Conservation (phyloP, 2,329 filamentous ascomycete genomes). For the Thielaviopsis musarum region DNA sequence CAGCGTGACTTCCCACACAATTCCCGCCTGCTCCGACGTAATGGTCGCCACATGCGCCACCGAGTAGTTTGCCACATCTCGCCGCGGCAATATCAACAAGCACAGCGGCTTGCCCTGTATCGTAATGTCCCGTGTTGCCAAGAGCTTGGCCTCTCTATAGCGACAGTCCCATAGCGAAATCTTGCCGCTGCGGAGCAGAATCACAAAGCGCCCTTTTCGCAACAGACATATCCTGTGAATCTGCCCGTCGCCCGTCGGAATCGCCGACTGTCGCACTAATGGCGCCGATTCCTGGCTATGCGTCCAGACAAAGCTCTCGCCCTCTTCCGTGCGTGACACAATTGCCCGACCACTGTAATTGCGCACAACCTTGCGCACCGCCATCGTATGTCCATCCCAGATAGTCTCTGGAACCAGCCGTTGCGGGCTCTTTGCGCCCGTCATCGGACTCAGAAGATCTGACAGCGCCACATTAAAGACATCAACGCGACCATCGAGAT, state of each 20-base stretch:
- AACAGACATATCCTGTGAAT: conserved; percentile 70
- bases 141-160: conserved; percentile 34
- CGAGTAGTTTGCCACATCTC: conserved; percentile 37
- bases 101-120: conserved; percentile 59
- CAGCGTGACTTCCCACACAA: conserved; percentile 64
- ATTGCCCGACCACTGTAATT: conserved; percentile 67
- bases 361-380: conserved; percentile 72
- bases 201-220: conserved; percentile 58
- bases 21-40: conserved; percentile 57
- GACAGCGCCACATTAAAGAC: conserved; percentile 68
- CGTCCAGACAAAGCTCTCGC: conserved; percentile 72
- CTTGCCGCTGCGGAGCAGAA: conserved; percentile 57
- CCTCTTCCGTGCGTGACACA: conserved; percentile 61
- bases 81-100: conserved; percentile 54
- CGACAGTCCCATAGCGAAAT: conserved; percentile 71
- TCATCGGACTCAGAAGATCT: conserved; percentile 54
- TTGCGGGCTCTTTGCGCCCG: conserved; percentile 32
- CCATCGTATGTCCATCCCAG: conserved; percentile 71
- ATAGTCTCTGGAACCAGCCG: conserved; percentile 46
- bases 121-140: conserved; percentile 30
- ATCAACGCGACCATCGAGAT: conserved; percentile 70
- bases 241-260: conserved; percentile 47
- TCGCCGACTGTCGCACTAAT: conserved; percentile 43
- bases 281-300: conserved; percentile 31
- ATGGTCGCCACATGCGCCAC: conserved; percentile 65